Percentiles rank a stretch among this genome's conserved stretches.
phyloP scores from a whole-genome alignment of 192 early-diverging fungal genomes.

The Mortierella antarctica region DNA sequence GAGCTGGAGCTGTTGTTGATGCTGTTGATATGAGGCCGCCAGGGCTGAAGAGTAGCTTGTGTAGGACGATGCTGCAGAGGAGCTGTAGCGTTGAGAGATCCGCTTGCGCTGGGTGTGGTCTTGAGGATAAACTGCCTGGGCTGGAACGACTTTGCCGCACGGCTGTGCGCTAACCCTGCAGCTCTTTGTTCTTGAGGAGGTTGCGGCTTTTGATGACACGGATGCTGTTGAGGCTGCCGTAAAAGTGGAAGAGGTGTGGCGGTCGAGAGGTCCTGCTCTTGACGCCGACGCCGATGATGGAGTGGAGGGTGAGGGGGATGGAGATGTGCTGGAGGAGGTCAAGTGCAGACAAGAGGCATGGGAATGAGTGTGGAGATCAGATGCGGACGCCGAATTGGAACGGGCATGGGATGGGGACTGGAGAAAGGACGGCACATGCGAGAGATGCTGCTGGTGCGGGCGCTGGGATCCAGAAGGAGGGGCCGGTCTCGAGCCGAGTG shows the following conservation, averaged over 20 bases:
- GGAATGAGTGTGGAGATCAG: conserved; percentile 1
- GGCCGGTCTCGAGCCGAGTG: neutral
- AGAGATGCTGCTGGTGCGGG: neutral
- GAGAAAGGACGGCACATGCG: conserved; percentile 7
- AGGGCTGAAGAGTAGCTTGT: conserved; percentile 43
- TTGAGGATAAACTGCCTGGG: neutral
- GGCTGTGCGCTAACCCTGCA: neutral
- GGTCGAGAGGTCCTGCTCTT: neutral
- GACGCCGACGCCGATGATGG: neutral
- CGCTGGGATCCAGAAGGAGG: neutral
- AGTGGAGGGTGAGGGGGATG: neutral
- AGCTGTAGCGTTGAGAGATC: conserved; percentile 25
- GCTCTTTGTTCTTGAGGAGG: neutral
- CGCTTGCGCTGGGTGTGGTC: conserved; percentile 28
- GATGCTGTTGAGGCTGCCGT: neutral
- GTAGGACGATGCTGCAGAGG: conserved; percentile 35
- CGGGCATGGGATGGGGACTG: conserved; percentile 23
- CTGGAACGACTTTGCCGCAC: neutral
- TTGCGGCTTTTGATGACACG: neutral
- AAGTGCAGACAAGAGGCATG: neutral
- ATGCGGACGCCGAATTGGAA: conserved; percentile 11
- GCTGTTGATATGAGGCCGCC: conserved; percentile 33
- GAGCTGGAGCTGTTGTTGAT: conserved; percentile 17
- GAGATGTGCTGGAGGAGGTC: neutral
- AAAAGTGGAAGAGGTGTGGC: neutral